A percentile compares a stretch with the other conserved stretches of the same genome.
Evolutionary conservation across 78 protist genomes (phyloP).

Genomic region (Dictyostelium capitatum): DNA sequence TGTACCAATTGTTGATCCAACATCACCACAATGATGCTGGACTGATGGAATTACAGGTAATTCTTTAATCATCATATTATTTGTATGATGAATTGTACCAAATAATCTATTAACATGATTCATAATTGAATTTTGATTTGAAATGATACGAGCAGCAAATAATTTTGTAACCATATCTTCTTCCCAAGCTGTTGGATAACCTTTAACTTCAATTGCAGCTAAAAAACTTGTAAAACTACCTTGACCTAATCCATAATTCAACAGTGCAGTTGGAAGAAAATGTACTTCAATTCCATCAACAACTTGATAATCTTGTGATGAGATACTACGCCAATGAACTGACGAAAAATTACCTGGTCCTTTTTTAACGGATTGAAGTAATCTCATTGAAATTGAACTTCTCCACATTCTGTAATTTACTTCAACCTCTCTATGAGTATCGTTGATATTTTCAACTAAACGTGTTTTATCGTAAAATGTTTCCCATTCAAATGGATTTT

Average conservation of each 20-base stretch:
- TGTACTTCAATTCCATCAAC: slow-evolving; percentile 13
- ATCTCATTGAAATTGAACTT: not conserved
- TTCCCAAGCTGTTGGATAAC: slow-evolving; percentile 6
- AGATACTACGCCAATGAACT: slow-evolving; percentile 29
- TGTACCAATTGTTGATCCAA: not conserved
- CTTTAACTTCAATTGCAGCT: slow-evolving; percentile 21
- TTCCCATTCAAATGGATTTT: slow-evolving; percentile 55
- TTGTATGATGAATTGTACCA: not conserved
- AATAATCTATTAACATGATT: not conserved
- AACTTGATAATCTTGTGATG: not conserved
- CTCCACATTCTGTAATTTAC: slow-evolving; percentile 71
- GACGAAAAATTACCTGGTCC: slow-evolving; percentile 57
- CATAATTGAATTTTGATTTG: slow-evolving; percentile 47
- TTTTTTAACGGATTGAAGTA: slow-evolving; percentile 51
- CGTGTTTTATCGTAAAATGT: slow-evolving; percentile 47
- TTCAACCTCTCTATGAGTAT: not conserved
- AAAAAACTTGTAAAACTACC: slow-evolving; percentile 50
- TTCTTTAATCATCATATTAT: not conserved
- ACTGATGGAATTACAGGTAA: slow-evolving; percentile 61
- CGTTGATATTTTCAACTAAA: slow-evolving; percentile 28
- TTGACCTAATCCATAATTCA: slow-evolving; percentile 32
- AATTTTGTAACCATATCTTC: slow-evolving; percentile 38
- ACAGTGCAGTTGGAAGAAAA: slow-evolving; percentile 42
- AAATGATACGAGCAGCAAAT: slow-evolving; percentile 67
- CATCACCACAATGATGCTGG: slow-evolving; percentile 17